A percentile compares a stretch with the other conserved stretches of the same genome.
Conservation (phyloP, 306 rosid species). For the Canavalia gladiata region DNA sequence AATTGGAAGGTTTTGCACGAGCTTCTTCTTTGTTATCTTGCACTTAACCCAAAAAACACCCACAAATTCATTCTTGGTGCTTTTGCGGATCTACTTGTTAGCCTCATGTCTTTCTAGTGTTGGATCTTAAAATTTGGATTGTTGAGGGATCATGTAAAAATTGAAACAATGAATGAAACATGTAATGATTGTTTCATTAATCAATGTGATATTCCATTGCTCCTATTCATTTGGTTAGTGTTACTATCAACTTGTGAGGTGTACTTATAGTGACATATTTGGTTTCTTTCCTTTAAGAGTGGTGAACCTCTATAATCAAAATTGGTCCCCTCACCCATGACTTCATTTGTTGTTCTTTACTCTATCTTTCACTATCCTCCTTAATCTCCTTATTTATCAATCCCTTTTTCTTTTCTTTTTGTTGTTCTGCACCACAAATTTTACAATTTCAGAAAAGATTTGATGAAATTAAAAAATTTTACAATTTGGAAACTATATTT, state of each 20-base stretch:
- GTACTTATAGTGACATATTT: not conserved
- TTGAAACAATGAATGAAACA: slow-evolving; percentile 21
- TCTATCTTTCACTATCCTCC: slow-evolving; percentile 21
- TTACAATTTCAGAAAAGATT: too few species aligned
- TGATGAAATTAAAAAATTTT: too few species aligned
- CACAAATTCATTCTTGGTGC: slow-evolving; percentile 87
- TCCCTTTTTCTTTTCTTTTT: not conserved
- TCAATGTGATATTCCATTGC: slow-evolving; percentile 9
- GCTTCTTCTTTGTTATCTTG: slow-evolving; percentile 84
- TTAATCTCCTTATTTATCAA: not conserved
- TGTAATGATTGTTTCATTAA: slow-evolving; percentile 46
- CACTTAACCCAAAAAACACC: slow-evolving; percentile 78
- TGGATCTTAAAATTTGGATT: slow-evolving; percentile 29
- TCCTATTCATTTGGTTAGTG: slow-evolving; percentile 34
- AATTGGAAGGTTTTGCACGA: slow-evolving; percentile 84
- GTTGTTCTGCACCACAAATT: not conserved
- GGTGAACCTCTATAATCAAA: slow-evolving; percentile 39
- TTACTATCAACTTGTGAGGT: not conserved
- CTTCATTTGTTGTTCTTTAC: slow-evolving; percentile 13
- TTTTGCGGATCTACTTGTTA: slow-evolving; percentile 80
- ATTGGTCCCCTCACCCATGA: slow-evolving; percentile 49
- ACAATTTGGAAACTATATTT: too few species aligned
- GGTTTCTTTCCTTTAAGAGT: slow-evolving; percentile 35
- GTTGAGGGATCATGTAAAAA: not conserved
- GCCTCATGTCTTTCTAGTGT: slow-evolving; percentile 53